Evolutionary conservation across 2,329 filamentous ascomycete species (phyloP).

Genomic region (Leptodontidium sp.): DNA sequence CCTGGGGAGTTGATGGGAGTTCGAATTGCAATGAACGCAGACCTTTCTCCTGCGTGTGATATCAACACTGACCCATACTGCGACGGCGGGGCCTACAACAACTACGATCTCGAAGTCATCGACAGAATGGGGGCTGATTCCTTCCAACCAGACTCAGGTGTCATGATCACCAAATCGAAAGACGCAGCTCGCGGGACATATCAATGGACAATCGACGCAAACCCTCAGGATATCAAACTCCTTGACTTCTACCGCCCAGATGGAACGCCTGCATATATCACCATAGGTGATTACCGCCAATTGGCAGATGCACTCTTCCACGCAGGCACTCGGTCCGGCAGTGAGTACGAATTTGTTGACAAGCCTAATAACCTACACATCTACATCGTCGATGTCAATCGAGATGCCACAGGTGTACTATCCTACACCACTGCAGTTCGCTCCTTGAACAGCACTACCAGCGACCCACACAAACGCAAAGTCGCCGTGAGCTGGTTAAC

Average conservation of each 20-base stretch:
- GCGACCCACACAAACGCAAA: slow-evolving; percentile 21
- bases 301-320: slow-evolving; percentile 32
- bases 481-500: slow-evolving; percentile 13
- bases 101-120: slow-evolving; percentile 30
- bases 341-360: slow-evolving; percentile 32
- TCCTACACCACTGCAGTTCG: slow-evolving; percentile 30
- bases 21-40: slow-evolving; percentile 21
- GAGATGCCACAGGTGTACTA: slow-evolving; percentile 22
- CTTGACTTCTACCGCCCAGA: slow-evolving; percentile 31
- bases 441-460: slow-evolving; percentile 10
- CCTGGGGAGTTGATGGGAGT: slow-evolving; percentile 28
- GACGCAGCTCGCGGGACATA: slow-evolving; percentile 17
- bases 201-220: slow-evolving; percentile 33
- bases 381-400: slow-evolving; percentile 28
- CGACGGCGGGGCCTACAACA: slow-evolving; percentile 30
- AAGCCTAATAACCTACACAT: slow-evolving; percentile 29
- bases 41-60: slow-evolving; percentile 23
- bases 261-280: slow-evolving; percentile 28
- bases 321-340: slow-evolving; percentile 30
- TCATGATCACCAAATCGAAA: slow-evolving; percentile 33
- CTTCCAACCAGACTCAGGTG: slow-evolving; percentile 30
- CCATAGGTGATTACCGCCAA: slow-evolving; percentile 29
- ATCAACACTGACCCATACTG: slow-evolving; percentile 27
- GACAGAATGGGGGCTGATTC: slow-evolving; percentile 32
- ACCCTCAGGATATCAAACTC: slow-evolving; percentile 31